Evolutionary conservation across 2,329 filamentous ascomycete genomes (phyloP).

Genomic region (Tolypocladium endophyticum): DNA sequence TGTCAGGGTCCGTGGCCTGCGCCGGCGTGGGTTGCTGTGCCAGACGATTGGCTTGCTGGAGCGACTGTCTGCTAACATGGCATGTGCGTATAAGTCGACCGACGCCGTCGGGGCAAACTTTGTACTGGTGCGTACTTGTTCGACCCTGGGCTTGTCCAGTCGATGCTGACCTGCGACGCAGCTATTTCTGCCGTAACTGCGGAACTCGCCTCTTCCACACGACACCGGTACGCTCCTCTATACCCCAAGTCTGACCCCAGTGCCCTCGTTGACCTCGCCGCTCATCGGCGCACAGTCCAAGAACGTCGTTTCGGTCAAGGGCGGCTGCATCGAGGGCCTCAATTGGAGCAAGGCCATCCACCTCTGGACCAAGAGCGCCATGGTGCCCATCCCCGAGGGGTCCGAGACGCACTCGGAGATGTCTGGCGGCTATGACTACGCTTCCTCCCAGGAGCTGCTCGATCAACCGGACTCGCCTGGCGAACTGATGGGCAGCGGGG

Average conservation of each 20-base stretch:
- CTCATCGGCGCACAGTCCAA: background rate
- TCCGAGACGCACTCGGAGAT: slow-evolving; percentile 46
- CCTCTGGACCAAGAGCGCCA: slow-evolving; percentile 57
- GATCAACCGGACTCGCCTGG: slow-evolving; percentile 31
- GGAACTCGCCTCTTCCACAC: slow-evolving; percentile 56
- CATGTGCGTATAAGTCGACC: slow-evolving; percentile 31
- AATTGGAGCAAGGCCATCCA: slow-evolving; percentile 52
- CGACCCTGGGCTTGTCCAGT: background rate
- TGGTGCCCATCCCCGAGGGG: slow-evolving; percentile 58
- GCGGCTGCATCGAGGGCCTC: slow-evolving; percentile 53
- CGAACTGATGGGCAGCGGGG: slow-evolving; percentile 22
- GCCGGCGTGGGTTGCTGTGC: background rate
- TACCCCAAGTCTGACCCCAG: background rate
- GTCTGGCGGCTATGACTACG: slow-evolving; percentile 32
- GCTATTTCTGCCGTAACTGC: slow-evolving; percentile 57
- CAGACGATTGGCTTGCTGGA: background rate
- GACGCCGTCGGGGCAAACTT: slow-evolving; percentile 42
- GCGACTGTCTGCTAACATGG: background rate
- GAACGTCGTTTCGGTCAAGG: slow-evolving; percentile 54
- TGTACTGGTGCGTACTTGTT: slow-evolving; percentile 40
- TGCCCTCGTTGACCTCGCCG: background rate
- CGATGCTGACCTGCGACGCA: slow-evolving; percentile 11
- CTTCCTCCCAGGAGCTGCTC: slow-evolving; percentile 31
- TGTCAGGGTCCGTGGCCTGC: background rate
- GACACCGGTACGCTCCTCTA: slow-evolving; percentile 35